Evolutionary conservation across 306 rosid genomes (phyloP).

Genomic region (Hippophae gyantsensis): DNA sequence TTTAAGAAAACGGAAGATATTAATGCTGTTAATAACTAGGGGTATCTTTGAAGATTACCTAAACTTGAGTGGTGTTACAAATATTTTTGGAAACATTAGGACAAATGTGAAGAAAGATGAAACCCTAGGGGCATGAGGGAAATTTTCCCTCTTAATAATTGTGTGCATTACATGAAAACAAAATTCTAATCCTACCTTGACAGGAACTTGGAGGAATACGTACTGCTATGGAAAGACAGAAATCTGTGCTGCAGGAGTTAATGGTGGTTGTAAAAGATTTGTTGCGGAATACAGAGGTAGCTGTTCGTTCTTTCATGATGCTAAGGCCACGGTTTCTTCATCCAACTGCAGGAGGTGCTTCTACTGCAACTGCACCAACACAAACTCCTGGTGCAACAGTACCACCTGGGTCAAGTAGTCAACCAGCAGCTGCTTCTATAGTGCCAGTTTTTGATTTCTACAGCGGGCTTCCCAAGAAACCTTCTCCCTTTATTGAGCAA

Average conservation of each 20-base stretch:
- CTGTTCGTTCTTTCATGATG: slow-evolving; percentile 90
- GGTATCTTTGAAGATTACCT: too few species aligned
- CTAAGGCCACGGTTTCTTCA: slow-evolving; percentile 77
- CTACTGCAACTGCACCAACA: slow-evolving; percentile 59
- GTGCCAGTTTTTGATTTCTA: slow-evolving; percentile 88
- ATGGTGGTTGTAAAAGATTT: slow-evolving; percentile 69
- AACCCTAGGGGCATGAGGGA: too few species aligned
- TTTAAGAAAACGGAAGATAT: too few species aligned
- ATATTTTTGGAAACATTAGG: too few species aligned
- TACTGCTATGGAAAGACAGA: slow-evolving; percentile 80
- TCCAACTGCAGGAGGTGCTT: slow-evolving; percentile 54
- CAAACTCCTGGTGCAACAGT: slow-evolving; percentile 50
- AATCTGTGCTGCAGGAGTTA: slow-evolving; percentile 55
- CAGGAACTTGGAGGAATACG: slow-evolving; percentile 96
- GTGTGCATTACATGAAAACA: slow-evolving; percentile 8
- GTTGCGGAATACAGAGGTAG: slow-evolving; percentile 84
- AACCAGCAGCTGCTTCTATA: slow-evolving; percentile 48
- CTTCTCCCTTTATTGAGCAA: slow-evolving; percentile 82
- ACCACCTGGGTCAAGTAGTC: slow-evolving; percentile 42
- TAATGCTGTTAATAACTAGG: too few species aligned
- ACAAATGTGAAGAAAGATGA: too few species aligned
- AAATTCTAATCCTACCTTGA: slow-evolving; percentile 15
- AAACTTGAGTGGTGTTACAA: too few species aligned
- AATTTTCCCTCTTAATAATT: neutral
- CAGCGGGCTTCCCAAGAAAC: slow-evolving; percentile 86